Conservation (phyloP, 2,329 filamentous ascomycete species). For the Talaromyces islandicus region DNA sequence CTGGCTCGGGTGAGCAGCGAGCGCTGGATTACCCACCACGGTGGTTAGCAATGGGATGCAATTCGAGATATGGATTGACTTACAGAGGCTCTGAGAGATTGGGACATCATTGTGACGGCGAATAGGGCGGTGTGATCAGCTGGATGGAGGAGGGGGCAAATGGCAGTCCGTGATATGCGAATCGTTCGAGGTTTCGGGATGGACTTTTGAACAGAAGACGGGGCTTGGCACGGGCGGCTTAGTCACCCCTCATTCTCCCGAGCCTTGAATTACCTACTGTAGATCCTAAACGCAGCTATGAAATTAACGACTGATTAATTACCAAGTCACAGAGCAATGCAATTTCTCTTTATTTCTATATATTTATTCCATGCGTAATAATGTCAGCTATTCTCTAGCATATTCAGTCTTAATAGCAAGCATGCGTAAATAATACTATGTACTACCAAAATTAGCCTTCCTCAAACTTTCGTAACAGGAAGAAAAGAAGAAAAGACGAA, state of each 20-base stretch:
- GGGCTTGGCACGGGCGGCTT: slow-evolving; percentile 9
- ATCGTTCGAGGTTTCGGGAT: slow-evolving; percentile 15
- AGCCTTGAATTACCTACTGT: neutral
- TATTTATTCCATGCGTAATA: neutral
- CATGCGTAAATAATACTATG: neutral
- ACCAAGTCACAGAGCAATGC: neutral
- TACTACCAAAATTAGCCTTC: neutral
- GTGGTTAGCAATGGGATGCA: slow-evolving; percentile 19
- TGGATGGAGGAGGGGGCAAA: slow-evolving; percentile 1
- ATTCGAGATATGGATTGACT: slow-evolving; percentile 14
- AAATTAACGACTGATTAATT: neutral
- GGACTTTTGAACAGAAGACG: slow-evolving; percentile 56
- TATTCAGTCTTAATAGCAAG: neutral
- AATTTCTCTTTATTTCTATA: neutral
- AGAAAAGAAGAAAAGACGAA: neutral
- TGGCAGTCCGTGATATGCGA: slow-evolving; percentile 2
- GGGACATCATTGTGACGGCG: slow-evolving; percentile 48
- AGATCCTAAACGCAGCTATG: neutral
- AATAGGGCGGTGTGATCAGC: neutral
- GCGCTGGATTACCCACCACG: slow-evolving; percentile 40
- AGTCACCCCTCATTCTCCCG: slow-evolving; percentile 12
- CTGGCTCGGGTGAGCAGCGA: slow-evolving; percentile 56
- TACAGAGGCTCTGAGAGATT: slow-evolving; percentile 58
- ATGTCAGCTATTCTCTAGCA: neutral
- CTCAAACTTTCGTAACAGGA: neutral